These are phyloP conservation scores for Plasmodium knowlesi DNA, from an alignment of 169 alveolate species.

Conservation along the genomic window DNA sequence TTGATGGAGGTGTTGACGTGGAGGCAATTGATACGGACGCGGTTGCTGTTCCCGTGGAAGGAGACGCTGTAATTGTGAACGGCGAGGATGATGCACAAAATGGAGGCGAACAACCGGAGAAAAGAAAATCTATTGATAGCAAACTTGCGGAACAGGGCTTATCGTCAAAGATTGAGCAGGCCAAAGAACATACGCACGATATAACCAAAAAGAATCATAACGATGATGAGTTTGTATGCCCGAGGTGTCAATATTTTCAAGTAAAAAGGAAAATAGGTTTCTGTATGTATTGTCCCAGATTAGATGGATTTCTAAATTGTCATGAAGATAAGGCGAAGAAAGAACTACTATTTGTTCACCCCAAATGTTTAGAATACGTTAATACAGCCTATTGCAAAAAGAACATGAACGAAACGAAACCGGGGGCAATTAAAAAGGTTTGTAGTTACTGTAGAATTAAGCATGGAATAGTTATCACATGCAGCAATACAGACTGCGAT, in stretches of 20 bases:
- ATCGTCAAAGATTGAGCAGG: background rate
- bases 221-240: constrained; percentile 64
- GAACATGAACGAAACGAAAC: constrained; percentile 34
- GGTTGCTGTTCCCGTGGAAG: background rate
- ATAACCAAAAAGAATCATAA: background rate
- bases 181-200: background rate
- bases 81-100: background rate
- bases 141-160: background rate
- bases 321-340: constrained; percentile 72
- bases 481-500: constrained; percentile 73
- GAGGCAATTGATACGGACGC: background rate
- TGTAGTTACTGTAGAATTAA: constrained; percentile 70
- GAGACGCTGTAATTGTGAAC: background rate
- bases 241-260: constrained; percentile 64
- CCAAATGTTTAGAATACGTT: constrained; percentile 68
- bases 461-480: constrained; percentile 71
- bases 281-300: constrained; percentile 69
- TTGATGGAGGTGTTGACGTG: background rate
- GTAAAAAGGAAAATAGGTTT: constrained; percentile 54
- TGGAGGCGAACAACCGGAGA: background rate
- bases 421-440: constrained; percentile 43
- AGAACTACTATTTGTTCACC: constrained; percentile 67
- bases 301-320: constrained; percentile 74
- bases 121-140: background rate
- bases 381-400: constrained; percentile 71